Evolutionary conservation across 148 eudicot species (phyloP).

Genomic region (Diospyros kaki): DNA sequence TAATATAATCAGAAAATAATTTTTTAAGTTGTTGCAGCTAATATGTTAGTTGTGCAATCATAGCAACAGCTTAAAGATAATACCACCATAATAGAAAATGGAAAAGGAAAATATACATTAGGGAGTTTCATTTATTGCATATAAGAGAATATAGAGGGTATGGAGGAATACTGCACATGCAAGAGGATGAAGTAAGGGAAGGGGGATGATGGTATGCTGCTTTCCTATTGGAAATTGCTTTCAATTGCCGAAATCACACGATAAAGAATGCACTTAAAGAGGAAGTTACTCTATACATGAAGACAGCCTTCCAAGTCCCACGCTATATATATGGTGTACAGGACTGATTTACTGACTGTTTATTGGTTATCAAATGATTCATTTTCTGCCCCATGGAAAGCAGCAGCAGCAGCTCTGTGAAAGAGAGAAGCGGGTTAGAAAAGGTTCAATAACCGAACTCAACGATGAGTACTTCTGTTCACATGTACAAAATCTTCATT

Average conservation of each 20-base stretch:
- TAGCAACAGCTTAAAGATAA: too few species aligned
- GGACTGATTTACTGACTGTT: background rate
- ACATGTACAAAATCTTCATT: background rate
- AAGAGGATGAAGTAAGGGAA: background rate
- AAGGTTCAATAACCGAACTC: background rate
- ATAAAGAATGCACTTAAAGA: conserved; percentile 14
- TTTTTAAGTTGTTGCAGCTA: too few species aligned
- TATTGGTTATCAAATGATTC: background rate
- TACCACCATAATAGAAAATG: background rate
- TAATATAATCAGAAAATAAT: too few species aligned
- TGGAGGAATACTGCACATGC: background rate
- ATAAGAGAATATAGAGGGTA: background rate
- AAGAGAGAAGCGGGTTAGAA: conserved; percentile 4
- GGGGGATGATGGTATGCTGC: background rate
- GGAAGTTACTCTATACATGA: conserved; percentile 3
- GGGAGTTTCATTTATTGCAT: background rate
- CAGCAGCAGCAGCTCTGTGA: conserved; percentile 52
- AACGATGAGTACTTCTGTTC: background rate
- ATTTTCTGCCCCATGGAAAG: conserved; percentile 55
- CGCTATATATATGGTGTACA: background rate
- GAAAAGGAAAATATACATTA: background rate
- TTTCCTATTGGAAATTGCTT: conserved; percentile 2
- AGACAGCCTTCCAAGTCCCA: conserved; percentile 9
- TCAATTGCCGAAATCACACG: conserved; percentile 1
- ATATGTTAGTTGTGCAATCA: background rate